Conservation (phyloP, 352 stramenopile genomes). For the Phytophthora pistaciae region DNA sequence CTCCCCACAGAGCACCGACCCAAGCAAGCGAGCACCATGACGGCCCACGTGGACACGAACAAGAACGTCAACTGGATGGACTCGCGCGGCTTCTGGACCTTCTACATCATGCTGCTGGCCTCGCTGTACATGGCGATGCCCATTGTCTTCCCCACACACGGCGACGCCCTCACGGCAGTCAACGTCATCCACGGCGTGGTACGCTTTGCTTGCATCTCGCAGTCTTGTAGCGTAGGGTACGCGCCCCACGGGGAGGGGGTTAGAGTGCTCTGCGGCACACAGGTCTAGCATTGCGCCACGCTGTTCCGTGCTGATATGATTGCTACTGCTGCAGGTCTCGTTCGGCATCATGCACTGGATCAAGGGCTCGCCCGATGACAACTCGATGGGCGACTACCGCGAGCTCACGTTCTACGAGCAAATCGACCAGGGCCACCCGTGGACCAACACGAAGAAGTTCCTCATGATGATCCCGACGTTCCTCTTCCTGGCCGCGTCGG, state of each 20-base stretch:
- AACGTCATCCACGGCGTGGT: slow-evolving; percentile 91
- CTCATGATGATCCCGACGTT: slow-evolving; percentile 95
- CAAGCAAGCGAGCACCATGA: slow-evolving; percentile 33
- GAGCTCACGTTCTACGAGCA: slow-evolving; percentile 97
- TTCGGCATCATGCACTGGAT: slow-evolving; percentile 97
- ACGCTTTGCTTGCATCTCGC: slow-evolving; percentile 18
- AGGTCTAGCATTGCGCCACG: too few relatives aligned
- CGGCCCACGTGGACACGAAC: slow-evolving; percentile 76
- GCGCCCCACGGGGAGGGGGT: not conserved
- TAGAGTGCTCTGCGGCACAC: not conserved
- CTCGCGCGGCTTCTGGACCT: slow-evolving; percentile 88
- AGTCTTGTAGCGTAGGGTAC: not conserved
- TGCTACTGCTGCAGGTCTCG: slow-evolving; percentile 66
- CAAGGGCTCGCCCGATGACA: slow-evolving; percentile 94
- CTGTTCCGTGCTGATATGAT: slow-evolving; percentile 20
- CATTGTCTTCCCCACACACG: slow-evolving; percentile 68
- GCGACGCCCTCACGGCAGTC: slow-evolving; percentile 81
- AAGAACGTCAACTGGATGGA: slow-evolving; percentile 94
- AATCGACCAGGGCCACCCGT: slow-evolving; percentile 92
- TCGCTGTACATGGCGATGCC: slow-evolving; percentile 86
- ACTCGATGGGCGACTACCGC: slow-evolving; percentile 94
- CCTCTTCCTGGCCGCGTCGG: slow-evolving; percentile 86
- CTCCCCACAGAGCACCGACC: not conserved
- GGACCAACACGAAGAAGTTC: slow-evolving; percentile 95
- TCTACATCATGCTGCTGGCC: slow-evolving; percentile 84